These are phyloP conservation scores for Hordeum vulgare DNA, from an alignment of 176 grass and related monocot genomes.

Conservation along the genomic window MorexV3_pseudomolecules_assembly NC_058523.1:181423183-181423682, in stretches of 20 bases:
- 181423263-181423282: slow-evolving; percentile 9
- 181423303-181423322: background rate
- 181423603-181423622: slow-evolving; percentile 43
- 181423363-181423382: slow-evolving; percentile 40
- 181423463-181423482: slow-evolving; percentile 47
- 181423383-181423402: slow-evolving; percentile 36
- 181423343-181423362: background rate
- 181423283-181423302: slow-evolving; percentile 1
- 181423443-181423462: slow-evolving; percentile 43
- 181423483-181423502: slow-evolving; percentile 56
- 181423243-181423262: slow-evolving; percentile 31
- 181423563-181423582: slow-evolving; percentile 35
- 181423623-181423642: slow-evolving; percentile 48
- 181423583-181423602: slow-evolving; percentile 44
- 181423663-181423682: slow-evolving; percentile 47
- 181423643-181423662: background rate
- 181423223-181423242: background rate
- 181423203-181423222: slow-evolving; percentile 26
- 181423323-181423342: background rate
- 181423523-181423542: slow-evolving; percentile 34
- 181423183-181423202: slow-evolving; percentile 16
- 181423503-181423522: slow-evolving; percentile 53
- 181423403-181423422: slow-evolving; percentile 47
- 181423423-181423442: slow-evolving; percentile 1
- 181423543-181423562: slow-evolving; percentile 41